phyloP scores from a whole-genome alignment of 2,329 filamentous ascomycete genomes.

The Cladorrhinum sp. region DNA sequence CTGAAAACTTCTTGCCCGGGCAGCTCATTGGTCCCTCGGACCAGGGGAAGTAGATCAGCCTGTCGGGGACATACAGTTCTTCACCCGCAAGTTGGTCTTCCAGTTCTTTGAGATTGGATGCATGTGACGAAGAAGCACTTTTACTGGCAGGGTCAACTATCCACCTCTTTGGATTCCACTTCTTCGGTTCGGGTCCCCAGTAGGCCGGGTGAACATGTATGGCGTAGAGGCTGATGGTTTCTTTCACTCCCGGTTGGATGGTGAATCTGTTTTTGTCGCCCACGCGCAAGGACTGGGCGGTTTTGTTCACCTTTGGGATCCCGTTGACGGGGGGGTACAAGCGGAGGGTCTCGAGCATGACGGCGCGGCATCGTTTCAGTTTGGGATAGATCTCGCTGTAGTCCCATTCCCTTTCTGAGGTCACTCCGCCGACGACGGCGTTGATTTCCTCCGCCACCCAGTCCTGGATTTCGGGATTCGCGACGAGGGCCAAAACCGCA shows the following conservation, averaged over 20 bases:
- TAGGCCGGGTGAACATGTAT: constrained; percentile 28
- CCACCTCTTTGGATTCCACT: constrained; percentile 30
- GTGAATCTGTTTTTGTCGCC: constrained; percentile 18
- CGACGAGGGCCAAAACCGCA: constrained; percentile 42
- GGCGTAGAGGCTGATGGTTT: constrained; percentile 21
- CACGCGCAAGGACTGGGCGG: constrained; percentile 17
- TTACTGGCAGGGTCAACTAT: constrained; percentile 11
- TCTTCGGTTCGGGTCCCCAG: constrained; percentile 28
- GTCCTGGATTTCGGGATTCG: constrained; percentile 42
- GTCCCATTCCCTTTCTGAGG: constrained; percentile 30
- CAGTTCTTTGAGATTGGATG: not conserved
- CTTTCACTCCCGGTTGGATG: constrained; percentile 26
- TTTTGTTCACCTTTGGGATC: constrained; percentile 17
- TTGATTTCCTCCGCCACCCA: constrained; percentile 43
- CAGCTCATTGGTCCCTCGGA: constrained; percentile 33
- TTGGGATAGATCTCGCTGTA: constrained; percentile 38
- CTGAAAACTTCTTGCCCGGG: constrained; percentile 33
- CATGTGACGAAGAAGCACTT: no score
- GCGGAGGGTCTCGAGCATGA: constrained; percentile 43
- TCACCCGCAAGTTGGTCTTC: constrained; percentile 17
- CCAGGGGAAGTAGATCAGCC: constrained; percentile 29
- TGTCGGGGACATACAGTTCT: constrained; percentile 17
- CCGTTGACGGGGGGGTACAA: constrained; percentile 36
- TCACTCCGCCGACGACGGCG: constrained; percentile 25
- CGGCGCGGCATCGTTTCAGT: constrained; percentile 39